These are phyloP conservation scores for Pseudognaphalium luteoalbum DNA, from an alignment of 129 eudicot genomes.

Conservation along the genomic window DNA sequence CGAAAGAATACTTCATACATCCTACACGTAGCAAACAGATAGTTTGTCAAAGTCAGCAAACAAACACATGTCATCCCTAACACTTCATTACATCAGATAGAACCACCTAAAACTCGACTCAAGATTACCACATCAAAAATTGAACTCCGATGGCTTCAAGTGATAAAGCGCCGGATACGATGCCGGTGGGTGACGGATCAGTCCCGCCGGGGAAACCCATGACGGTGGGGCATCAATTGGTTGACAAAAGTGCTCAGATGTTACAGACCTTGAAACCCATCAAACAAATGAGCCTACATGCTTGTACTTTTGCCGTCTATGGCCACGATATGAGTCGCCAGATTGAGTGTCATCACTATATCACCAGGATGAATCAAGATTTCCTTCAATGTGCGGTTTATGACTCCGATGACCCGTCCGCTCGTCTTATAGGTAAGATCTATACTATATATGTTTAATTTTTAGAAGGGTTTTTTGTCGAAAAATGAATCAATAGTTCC, in stretches of 20 bases:
- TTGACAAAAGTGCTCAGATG: slow-evolving; percentile 80
- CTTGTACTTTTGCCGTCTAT: slow-evolving; percentile 68
- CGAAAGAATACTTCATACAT: slow-evolving; percentile 24
- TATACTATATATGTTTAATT: neutral
- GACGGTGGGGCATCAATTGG: slow-evolving; percentile 50
- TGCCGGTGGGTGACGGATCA: slow-evolving; percentile 67
- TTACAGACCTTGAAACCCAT: slow-evolving; percentile 73
- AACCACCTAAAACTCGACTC: slow-evolving; percentile 19
- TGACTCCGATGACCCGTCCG: slow-evolving; percentile 59
- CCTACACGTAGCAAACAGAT: slow-evolving; percentile 25
- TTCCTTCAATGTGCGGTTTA: slow-evolving; percentile 87
- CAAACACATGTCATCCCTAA: slow-evolving; percentile 25
- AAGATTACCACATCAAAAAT: slow-evolving; percentile 12
- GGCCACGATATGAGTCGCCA: slow-evolving; percentile 88
- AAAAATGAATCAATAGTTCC: too few relatives aligned
- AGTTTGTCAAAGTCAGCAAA: slow-evolving; percentile 25
- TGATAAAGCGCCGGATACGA: slow-evolving; percentile 44
- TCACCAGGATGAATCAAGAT: slow-evolving; percentile 62
- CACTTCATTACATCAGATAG: slow-evolving; percentile 12
- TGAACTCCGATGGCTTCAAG: slow-evolving; percentile 56
- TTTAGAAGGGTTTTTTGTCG: too few relatives aligned
- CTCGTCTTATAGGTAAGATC: slow-evolving; percentile 53
- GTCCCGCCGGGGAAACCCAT: slow-evolving; percentile 77
- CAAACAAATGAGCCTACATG: slow-evolving; percentile 64
- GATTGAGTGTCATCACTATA: slow-evolving; percentile 76